Evolutionary conservation across 2,329 filamentous ascomycete species (phyloP), one percentile per base, ranked within the genome.

Genomic region (Aspergillus neoniger): DNA sequence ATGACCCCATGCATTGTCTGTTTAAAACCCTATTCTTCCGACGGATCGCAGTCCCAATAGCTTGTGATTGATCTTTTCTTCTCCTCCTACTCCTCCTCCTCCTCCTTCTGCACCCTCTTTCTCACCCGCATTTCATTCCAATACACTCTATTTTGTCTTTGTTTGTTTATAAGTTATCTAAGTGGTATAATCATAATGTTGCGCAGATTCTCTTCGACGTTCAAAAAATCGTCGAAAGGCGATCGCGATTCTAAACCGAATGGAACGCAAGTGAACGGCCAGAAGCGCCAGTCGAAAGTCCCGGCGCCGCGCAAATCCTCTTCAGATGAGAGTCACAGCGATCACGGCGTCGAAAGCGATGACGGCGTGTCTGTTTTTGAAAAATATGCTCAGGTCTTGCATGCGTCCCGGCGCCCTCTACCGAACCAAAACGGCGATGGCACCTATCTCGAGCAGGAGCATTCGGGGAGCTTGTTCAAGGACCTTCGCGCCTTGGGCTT

Each of bases 351-450:
- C 52, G 77, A 76, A 58, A 73, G 75, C n/a, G 70, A 71, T 30
- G 76, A 80, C 62, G 73, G 80, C 8, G 71, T 75, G 23, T 69
- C 70, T 7, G 71, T 74, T 15, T 82, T 82, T 58, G 73, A 77
- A 38, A 74, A 77, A 63, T 81, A 77, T 70, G 77, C 78, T 19
- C 77, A 80, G 64, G 69, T 82, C 10, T 78, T 83, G 55, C 79
- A 82, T 57, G 82, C 85, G 4, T 85, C 86, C 1, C 80, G 80
- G 60, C 78, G 85, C n/a, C 88, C 89, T 9, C 75, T 89, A 32
- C 88, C 89, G 0, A 86, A 80, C 1, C 82, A 89, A 67, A 83
- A 81, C 57, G 87, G 87, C 25, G 83, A 88, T 69, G 87, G 87
- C n/a, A 82, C 83, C 2, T 89, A 87, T 59, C 76, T 82, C 4